Evolutionary conservation across 805 yeast genomes (phyloP), one percentile per base, ranked within the genome.

Genomic region (Metschnikowia borealis): DNA sequence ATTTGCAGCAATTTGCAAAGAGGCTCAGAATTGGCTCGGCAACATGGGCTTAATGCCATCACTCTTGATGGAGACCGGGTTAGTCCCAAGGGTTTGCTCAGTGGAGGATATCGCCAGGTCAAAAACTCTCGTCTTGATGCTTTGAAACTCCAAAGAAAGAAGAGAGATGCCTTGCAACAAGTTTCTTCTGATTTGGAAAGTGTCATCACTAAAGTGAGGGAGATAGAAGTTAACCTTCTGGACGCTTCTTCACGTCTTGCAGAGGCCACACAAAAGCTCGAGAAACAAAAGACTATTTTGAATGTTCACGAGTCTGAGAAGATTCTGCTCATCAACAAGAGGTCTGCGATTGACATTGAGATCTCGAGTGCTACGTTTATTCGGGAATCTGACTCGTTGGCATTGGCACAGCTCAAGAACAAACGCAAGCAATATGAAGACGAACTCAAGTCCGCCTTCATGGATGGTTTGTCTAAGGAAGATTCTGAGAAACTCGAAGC

Each of bases 61-160:
- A 94, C 99, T 0, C 70, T 92, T 15, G 96, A 89, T 65, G 99
- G 99, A 57, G 98, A 94, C 63, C 75, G 89, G 55, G 89, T 89
- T 45, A 95, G 89, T 58, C 82, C 81, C 43, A 81, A 76, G 56
- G 99, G 99, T 66, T 87, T 86, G 1, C 66, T 94, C 41, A 83
- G 89, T 21, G 98, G 98, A 67, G 98, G 98, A 44, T 89, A 79
- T 60, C 79, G 87, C 57, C 94, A 88, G 58, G 79, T 75, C 57
- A 80, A 79, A 52, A 61, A 71, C 47, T 84, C 89, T 0, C 77
- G 95, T 58, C 67, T 91, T 44, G 96, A 89, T 57, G 79, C 85
- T 2, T 73, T 89, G 59, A 82, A 81, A 48, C 63, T 69, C 13
- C 77, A 86, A 54, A 74, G 79, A 13, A 75, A 70, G 48, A 81